These are phyloP conservation scores for Coemansia sp. DNA, from an alignment of 192 early-diverging fungal genomes.

Conservation along the genomic window DNA sequence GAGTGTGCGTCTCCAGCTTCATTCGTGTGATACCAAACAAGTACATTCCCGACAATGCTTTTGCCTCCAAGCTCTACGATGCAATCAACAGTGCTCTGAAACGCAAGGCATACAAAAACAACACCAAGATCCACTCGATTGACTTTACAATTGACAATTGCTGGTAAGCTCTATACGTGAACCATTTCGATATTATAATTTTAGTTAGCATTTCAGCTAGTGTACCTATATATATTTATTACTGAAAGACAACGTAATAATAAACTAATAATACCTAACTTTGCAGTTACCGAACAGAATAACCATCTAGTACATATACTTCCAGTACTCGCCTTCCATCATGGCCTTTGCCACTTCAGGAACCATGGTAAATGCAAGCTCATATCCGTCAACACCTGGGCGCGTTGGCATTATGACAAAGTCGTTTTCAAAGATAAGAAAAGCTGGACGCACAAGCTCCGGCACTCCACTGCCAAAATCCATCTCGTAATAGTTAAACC, in stretches of 20 bases:
- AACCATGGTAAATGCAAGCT: background rate
- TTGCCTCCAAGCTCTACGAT: background rate
- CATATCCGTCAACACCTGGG: background rate
- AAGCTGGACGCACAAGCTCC: background rate
- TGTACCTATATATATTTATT: background rate
- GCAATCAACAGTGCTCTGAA: background rate
- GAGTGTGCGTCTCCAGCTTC: background rate
- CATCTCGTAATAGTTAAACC: background rate
- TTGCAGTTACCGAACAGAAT: no score
- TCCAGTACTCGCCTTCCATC: background rate
- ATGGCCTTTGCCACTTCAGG: background rate
- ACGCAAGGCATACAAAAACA: slow-evolving; percentile 4
- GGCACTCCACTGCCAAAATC: background rate
- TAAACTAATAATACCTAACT: background rate
- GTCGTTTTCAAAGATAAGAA: background rate
- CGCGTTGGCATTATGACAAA: background rate
- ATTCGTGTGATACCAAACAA: background rate
- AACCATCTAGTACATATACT: background rate
- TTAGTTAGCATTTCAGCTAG: background rate
- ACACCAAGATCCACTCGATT: background rate
- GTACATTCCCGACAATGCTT: background rate
- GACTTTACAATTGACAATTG: background rate
- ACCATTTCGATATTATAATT: no score
- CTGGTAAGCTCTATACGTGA: background rate
- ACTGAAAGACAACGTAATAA: background rate